These are phyloP conservation scores for Phtheirospermum japonicum DNA, from an alignment of 257 asterid species.

Conservation along the genomic window DNA sequence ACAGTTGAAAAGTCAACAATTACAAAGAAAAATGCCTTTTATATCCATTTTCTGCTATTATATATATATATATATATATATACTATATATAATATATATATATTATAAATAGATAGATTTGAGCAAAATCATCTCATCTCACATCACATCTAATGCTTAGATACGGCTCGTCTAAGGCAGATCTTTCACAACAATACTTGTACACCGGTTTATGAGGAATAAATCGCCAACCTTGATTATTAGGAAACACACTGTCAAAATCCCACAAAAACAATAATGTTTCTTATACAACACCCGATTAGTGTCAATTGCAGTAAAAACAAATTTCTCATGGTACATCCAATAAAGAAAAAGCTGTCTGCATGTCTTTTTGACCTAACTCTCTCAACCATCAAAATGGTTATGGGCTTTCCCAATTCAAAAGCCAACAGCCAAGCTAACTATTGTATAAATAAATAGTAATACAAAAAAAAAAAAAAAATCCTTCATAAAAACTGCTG, in stretches of 20 bases:
- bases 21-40: no score
- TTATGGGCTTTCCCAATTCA: slow-evolving; percentile 12
- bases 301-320: neutral
- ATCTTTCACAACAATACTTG: no score
- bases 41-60: no score
- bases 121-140: no score
- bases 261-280: slow-evolving; percentile 1
- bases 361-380: slow-evolving; percentile 6
- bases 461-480: neutral
- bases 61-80: no score
- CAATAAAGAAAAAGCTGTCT: neutral
- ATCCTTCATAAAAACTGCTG: neutral
- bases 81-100: no score
- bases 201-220: no score
- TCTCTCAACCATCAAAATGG: slow-evolving; percentile 13
- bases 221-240: no score
- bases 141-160: no score
- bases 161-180: no score
- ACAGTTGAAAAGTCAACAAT: no score
- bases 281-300: neutral
- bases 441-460: neutral
- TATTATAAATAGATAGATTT: no score
- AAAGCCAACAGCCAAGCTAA: slow-evolving; percentile 22
- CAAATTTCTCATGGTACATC: slow-evolving; percentile 16
- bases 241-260: neutral